Base-by-base conservation (phyloP, 164 flowering plant species). In the Aristolochia contorta region DNA sequence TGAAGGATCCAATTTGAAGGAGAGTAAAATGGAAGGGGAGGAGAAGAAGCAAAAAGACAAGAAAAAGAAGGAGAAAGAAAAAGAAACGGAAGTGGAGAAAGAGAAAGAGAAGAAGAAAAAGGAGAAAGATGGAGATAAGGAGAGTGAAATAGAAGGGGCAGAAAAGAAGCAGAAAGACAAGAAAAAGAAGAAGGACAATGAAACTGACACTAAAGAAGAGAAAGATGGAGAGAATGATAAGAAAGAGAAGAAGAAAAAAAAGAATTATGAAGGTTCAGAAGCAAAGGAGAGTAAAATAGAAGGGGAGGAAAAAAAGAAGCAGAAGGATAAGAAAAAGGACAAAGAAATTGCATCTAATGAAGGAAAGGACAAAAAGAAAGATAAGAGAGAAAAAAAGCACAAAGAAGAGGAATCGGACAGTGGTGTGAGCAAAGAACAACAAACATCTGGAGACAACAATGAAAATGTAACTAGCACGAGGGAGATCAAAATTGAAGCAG, bases 31-130 rank as follows among this genome's bases (percentile, higher is more conserved):
- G 4, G 15, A 56, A 24, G 58, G 21, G 57, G 57, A 54, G 30
- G 45, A 32, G 45, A 56, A 56, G 58, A 56, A 56, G 32, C 27
- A 32, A 21, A 56, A 30, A 56, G 58, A 56, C n/a, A 56, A 32
- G 45, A 56, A 32, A 14, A 56, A 56, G 21, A 32, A 56, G 32
- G 45, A 56, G 2, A 24, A 32, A 56, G 45, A 56, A 30, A 37
- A 27, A 3, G 18, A 30, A 19, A 56, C 19, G 21, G 30, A 56
- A 19, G 32, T 32, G 2, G 45, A 30, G 14, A 30, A 56, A 16
- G 58, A 14, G 5, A 25, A 12, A 25, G 37, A 55, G 19, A 25
- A 55, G 58, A 25, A 55, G 37, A 16, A 55, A 25, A 55, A 55
- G 58, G 27, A 55, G 43, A 55, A 15, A 32, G 27, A 27, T 23